A percentile compares a stretch with the other conserved stretches of the same genome.
Conservation (phyloP, 1,284 basidiomycete species). For the Leccinum fuscescens region DNA sequence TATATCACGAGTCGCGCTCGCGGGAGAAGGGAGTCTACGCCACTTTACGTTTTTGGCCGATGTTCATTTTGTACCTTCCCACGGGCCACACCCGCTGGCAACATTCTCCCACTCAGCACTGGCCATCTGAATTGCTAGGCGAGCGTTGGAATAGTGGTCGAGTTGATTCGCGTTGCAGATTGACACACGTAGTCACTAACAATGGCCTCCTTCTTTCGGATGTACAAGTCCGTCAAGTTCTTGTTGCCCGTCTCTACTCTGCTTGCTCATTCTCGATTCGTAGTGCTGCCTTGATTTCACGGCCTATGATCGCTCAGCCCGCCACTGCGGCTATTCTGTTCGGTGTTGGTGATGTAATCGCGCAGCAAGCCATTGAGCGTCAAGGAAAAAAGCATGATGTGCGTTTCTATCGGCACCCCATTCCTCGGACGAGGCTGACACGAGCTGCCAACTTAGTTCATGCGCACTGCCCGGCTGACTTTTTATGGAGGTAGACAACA, state of each 20-base stretch:
- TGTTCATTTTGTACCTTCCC: not conserved
- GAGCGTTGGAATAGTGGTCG: not conserved
- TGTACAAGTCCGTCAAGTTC: constrained; percentile 30
- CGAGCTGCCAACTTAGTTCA: constrained; percentile 43
- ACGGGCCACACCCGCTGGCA: not conserved
- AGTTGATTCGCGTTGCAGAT: not conserved
- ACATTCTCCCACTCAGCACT: not conserved
- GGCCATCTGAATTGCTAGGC: not conserved
- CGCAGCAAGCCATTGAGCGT: constrained; percentile 78
- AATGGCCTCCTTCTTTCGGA: constrained; percentile 31
- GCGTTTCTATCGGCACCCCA: constrained; percentile 26
- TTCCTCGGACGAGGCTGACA: not conserved
- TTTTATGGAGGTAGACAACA: constrained; percentile 66
- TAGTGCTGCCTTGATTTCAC: constrained; percentile 59
- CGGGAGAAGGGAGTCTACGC: too few species aligned
- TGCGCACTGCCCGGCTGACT: constrained; percentile 67
- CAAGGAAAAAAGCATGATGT: constrained; percentile 70
- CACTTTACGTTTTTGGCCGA: not conserved
- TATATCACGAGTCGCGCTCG: not conserved
- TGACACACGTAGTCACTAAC: not conserved
- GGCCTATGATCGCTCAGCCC: constrained; percentile 66
- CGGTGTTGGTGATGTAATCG: constrained; percentile 77
- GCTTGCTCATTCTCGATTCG: constrained; percentile 6
- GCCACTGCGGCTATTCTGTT: constrained; percentile 68
- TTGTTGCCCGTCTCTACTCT: not conserved